Percentiles rank a stretch among this genome's conserved stretches.
Evolutionary conservation across 2,329 filamentous ascomycete species (phyloP).

Genomic region (Teratosphaeria gauchensis): DNA sequence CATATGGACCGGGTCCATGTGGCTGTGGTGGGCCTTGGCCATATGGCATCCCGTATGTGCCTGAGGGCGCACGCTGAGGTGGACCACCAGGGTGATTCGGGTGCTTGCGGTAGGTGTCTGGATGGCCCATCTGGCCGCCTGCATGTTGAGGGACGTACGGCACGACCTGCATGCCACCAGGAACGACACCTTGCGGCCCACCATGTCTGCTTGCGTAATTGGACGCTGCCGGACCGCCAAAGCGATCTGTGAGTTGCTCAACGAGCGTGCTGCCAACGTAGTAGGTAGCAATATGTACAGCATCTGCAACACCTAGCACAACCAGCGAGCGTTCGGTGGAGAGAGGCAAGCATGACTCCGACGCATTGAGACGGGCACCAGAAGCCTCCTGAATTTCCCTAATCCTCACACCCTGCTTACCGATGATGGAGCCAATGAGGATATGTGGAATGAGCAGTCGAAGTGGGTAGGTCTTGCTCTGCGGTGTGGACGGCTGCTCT

Average conservation of each 20-base stretch:
- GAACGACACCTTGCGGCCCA: conserved; percentile 83
- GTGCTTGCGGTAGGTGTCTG: conserved; percentile 68
- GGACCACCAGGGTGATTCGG: conserved; percentile 54
- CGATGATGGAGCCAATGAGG: conserved; percentile 96
- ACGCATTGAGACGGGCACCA: conserved; percentile 90
- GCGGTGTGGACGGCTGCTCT: conserved; percentile 74
- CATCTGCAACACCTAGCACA: conserved; percentile 93
- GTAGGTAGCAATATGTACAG: conserved; percentile 97
- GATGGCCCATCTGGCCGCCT: conserved; percentile 78
- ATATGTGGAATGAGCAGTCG: conserved; percentile 93
- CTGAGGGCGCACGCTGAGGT: conserved; percentile 58
- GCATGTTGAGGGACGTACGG: conserved; percentile 91
- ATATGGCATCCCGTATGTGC: conserved; percentile 51
- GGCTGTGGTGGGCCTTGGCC: conserved; percentile 49
- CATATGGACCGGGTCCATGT: conserved; percentile 55
- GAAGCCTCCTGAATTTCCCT: conserved; percentile 98
- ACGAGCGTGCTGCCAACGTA: conserved; percentile 97
- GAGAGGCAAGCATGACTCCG: conserved; percentile 84
- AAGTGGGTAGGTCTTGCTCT: conserved; percentile 95
- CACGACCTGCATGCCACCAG: conserved; percentile 98
- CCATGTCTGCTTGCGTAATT: conserved; percentile 94
- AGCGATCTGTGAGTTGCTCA: conserved; percentile 93
- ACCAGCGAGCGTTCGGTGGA: conserved; percentile 97
- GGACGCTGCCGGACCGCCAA: conserved; percentile 91
- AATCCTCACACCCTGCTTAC: conserved; percentile 90